Evolutionary conservation across 768 basidiomycete genomes (phyloP), one percentile per base, ranked within the genome.

Genomic region (Amanita pseudoporphyria): DNA sequence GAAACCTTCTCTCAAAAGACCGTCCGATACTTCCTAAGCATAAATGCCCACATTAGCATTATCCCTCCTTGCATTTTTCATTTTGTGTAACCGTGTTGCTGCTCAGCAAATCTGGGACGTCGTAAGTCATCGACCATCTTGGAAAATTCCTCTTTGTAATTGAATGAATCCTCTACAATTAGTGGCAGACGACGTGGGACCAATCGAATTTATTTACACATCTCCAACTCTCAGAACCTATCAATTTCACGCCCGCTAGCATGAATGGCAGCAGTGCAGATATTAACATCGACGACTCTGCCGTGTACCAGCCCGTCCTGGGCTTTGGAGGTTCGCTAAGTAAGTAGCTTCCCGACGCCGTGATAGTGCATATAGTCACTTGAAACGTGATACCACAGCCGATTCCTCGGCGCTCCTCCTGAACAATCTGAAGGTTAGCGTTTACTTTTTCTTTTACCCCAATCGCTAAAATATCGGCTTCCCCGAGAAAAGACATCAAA

Each of bases 321-420:
- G 84, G 86, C 13, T 84, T 84, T 57, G 84, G 85, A 0, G 82
- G 73, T 7, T 57, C 78, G 0, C 66, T 87, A 22, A 86, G 86
- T 86, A 55, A 51, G 53, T 47, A 41, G 37, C 43, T 26, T 31
- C 33, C 54, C 10, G 26, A 5, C 12, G 45, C 33, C 47, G 30
- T 40, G 41, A 43, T 53, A 5, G 16, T 18, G 21, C 19, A 35
- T 18, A 28, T 16, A 28, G 31, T n/a, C 37, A 26, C 26, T 22
- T 44, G 32, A 18, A 33, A 40, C 35, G 52, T 49, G 35, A 24
- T 47, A 47, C 55, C 19, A 6, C 53, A 87, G 84, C 85, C 24
- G 86, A 88, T 58, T 84, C 84, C 1, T 79, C 84, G 5, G 84
- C 84, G 0, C 64, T 71, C 24, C 64, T 74, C 21, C 63, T 87